A percentile compares a stretch with the other conserved stretches of the same genome.
phyloP scores from a whole-genome alignment of 805 yeast genomes.

The Candida adriatica region DNA sequence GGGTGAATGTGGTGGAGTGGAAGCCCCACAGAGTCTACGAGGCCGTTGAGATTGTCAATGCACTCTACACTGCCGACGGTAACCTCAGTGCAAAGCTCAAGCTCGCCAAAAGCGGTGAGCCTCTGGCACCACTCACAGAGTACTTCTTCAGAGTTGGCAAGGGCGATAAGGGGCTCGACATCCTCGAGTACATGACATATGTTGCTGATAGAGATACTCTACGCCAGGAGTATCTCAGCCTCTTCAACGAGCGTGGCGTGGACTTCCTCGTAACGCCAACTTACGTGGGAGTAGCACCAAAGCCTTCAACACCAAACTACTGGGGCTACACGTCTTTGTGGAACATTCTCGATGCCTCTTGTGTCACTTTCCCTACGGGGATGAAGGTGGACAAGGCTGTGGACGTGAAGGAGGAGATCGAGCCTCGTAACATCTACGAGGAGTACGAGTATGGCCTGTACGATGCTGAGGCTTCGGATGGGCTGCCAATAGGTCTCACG shows the following conservation, averaged over 20 bases:
- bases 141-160: constrained; percentile 53
- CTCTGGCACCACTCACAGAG: constrained; percentile 56
- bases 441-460: constrained; percentile 27
- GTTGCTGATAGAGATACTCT: constrained; percentile 51
- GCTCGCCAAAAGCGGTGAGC: constrained; percentile 61
- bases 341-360: constrained; percentile 67
- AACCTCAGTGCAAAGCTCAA: constrained; percentile 47
- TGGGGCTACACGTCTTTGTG: constrained; percentile 79
- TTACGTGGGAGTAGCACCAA: constrained; percentile 66
- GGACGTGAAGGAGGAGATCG: constrained; percentile 38
- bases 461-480: constrained; percentile 41
- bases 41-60: constrained; percentile 51
- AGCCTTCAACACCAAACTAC: constrained; percentile 52
- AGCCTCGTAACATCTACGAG: constrained; percentile 16
- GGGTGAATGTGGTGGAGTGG: constrained; percentile 49
- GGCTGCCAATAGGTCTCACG: constrained; percentile 46
- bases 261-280: constrained; percentile 66
- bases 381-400: constrained; percentile 29
- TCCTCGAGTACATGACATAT: constrained; percentile 49
- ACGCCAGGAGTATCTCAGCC: constrained; percentile 49
- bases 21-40: constrained; percentile 50
- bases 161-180: constrained; percentile 41
- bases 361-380: constrained; percentile 53
- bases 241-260: constrained; percentile 44
- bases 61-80: constrained; percentile 61